Evolutionary conservation across 106 monocot species (phyloP).

Genomic region (Vanilla planifolia): DNA sequence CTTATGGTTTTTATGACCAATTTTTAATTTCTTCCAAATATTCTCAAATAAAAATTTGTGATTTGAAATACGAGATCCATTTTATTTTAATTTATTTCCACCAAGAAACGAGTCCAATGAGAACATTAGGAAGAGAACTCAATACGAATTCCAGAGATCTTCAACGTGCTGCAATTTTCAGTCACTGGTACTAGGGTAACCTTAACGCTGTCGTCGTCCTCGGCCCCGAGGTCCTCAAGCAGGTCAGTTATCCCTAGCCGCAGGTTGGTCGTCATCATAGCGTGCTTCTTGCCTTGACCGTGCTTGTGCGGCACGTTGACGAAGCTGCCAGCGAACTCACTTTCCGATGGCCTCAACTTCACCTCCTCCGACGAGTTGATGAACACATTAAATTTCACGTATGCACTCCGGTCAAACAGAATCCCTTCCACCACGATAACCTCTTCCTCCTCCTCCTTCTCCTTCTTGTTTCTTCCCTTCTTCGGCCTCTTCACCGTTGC

Average conservation of each 20-base stretch:
- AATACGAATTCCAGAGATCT: slow-evolving; percentile 23
- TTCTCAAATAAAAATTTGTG: no score
- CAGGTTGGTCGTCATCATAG: slow-evolving; percentile 6
- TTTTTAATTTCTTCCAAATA: no score
- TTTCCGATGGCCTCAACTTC: slow-evolving; percentile 11
- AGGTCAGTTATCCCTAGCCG: slow-evolving; percentile 37
- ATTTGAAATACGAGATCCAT: no score
- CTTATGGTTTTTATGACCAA: no score
- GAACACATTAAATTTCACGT: slow-evolving; percentile 44
- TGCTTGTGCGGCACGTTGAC: slow-evolving; percentile 35
- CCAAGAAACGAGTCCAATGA: no score
- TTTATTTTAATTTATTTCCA: no score
- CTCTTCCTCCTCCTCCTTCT: slow-evolving; percentile 27
- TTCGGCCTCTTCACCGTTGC: slow-evolving; percentile 2
- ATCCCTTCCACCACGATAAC: slow-evolving; percentile 26
- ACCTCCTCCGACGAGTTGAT: slow-evolving; percentile 23
- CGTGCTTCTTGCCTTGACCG: not conserved
- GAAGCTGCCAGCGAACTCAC: slow-evolving; percentile 65
- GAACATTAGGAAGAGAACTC: slow-evolving; percentile 6
- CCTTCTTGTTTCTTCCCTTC: slow-evolving; percentile 7
- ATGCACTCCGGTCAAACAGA: not conserved
- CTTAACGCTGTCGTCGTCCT: slow-evolving; percentile 28
- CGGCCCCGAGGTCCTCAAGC: slow-evolving; percentile 34
- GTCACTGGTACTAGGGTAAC: slow-evolving; percentile 34
- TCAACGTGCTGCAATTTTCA: slow-evolving; percentile 15